Evolutionary conservation across 495 filamentous ascomycete genomes (phyloP).

Genomic region (Aspergillus taichungensis): DNA sequence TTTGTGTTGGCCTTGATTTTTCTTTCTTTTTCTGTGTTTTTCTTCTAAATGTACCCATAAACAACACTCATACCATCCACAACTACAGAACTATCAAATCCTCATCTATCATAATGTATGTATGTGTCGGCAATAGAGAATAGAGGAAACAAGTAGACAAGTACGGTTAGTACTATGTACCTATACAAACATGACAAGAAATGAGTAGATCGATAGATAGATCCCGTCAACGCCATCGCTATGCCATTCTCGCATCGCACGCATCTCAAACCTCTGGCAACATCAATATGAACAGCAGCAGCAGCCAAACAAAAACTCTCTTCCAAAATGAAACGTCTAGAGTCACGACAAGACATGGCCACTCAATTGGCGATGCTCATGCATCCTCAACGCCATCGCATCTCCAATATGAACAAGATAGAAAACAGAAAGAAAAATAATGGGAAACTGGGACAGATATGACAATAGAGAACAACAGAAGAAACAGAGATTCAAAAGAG

Average conservation of each 20-base stretch:
- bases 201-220: too few relatives aligned
- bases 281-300: slow-evolving; percentile 10
- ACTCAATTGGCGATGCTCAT: background rate
- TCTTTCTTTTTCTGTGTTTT: background rate
- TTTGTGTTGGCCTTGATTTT: background rate
- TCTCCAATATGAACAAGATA: background rate
- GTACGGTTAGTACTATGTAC: too few relatives aligned
- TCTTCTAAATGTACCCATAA: background rate
- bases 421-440: background rate
- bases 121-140: too few relatives aligned
- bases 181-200: too few relatives aligned
- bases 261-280: too few relatives aligned
- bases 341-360: background rate
- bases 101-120: too few relatives aligned
- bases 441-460: background rate
- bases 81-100: too few relatives aligned
- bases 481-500: background rate
- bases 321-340: background rate
- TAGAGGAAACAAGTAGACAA: too few relatives aligned
- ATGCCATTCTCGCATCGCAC: slow-evolving; percentile 28
- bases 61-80: background rate
- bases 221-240: slow-evolving; percentile 31
- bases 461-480: background rate
- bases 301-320: slow-evolving; percentile 3
- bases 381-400: background rate